Evolutionary conservation across 371 early-diverging fungal genomes (phyloP).

Genomic region (Rhizopus microsporus): DNA sequence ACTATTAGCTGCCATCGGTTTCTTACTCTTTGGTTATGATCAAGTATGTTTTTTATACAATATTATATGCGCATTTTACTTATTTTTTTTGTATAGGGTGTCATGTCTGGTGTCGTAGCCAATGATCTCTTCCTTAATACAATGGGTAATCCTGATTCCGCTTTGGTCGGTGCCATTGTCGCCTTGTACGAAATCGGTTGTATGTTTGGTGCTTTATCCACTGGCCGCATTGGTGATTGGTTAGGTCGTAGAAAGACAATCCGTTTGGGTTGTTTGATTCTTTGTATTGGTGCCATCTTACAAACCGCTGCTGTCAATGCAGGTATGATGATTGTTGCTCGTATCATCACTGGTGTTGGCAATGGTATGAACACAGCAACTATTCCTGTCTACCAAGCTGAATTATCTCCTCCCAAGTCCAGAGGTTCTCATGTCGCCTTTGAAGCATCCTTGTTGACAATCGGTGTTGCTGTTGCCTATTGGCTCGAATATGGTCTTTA

Average conservation of each 20-base stretch:
- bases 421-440: conserved; percentile 49
- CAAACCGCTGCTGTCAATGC: conserved; percentile 38
- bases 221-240: conserved; percentile 45
- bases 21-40: conserved; percentile 55
- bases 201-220: conserved; percentile 37
- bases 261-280: conserved; percentile 33
- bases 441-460: conserved; percentile 33
- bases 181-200: conserved; percentile 46
- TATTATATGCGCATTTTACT: background rate
- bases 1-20: conserved; percentile 48
- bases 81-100: conserved; percentile 24
- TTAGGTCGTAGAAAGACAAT: conserved; percentile 45
- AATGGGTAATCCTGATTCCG: conserved; percentile 40
- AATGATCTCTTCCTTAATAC: conserved; percentile 29
- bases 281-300: conserved; percentile 40
- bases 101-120: conserved; percentile 50
- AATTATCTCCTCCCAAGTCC: conserved; percentile 72
- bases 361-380: conserved; percentile 45
- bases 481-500: conserved; percentile 50
- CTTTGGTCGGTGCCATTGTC: conserved; percentile 22
- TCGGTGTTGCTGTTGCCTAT: conserved; percentile 45
- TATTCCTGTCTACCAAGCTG: conserved; percentile 47
- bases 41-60: conserved; percentile 27
- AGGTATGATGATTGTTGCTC: conserved; percentile 36
- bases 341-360: conserved; percentile 46